Evolutionary conservation across 768 basidiomycete genomes (phyloP).

Genomic region (Crassisporium funariophilum): DNA sequence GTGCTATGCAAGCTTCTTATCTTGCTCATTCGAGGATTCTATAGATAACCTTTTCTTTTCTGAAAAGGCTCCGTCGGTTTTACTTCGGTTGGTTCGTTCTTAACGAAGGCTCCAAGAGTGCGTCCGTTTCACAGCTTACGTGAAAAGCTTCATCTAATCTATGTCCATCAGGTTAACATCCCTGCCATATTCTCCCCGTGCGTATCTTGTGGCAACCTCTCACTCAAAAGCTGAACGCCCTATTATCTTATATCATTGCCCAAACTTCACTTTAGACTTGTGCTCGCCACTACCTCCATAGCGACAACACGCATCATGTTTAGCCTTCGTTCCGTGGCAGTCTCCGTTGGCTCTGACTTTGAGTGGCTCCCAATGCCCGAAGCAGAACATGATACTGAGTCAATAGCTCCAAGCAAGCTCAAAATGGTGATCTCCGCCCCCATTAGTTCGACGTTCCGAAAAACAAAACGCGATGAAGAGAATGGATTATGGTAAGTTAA

Average conservation of each 20-base stretch:
- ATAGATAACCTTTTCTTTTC: too few species aligned
- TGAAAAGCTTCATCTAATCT: neutral
- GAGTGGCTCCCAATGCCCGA: conserved; percentile 4
- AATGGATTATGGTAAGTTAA: too few species aligned
- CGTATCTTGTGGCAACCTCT: neutral
- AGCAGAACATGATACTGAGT: too few species aligned
- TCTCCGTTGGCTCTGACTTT: conserved; percentile 5
- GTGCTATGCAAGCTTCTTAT: conserved; percentile 29
- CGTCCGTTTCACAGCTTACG: neutral
- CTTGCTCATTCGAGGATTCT: neutral
- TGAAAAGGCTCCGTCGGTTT: conserved; percentile 35
- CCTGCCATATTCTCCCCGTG: conserved; percentile 40
- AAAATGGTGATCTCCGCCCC: too few species aligned
- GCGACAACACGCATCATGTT: conserved; percentile 32
- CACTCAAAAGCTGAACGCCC: neutral
- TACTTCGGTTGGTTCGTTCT: conserved; percentile 35
- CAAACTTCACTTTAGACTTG: conserved; percentile 16
- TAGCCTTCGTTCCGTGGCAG: conserved; percentile 21
- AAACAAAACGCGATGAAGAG: too few species aligned
- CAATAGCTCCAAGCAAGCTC: too few species aligned
- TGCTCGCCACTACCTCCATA: conserved; percentile 30
- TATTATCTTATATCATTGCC: neutral
- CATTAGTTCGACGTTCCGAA: too few species aligned
- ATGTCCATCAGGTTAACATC: conserved; percentile 33
- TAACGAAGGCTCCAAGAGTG: conserved; percentile 31